These are phyloP conservation scores for Xylaria sp. DNA, from an alignment of 2,329 filamentous ascomycete genomes.

Conservation along the genomic window DNA sequence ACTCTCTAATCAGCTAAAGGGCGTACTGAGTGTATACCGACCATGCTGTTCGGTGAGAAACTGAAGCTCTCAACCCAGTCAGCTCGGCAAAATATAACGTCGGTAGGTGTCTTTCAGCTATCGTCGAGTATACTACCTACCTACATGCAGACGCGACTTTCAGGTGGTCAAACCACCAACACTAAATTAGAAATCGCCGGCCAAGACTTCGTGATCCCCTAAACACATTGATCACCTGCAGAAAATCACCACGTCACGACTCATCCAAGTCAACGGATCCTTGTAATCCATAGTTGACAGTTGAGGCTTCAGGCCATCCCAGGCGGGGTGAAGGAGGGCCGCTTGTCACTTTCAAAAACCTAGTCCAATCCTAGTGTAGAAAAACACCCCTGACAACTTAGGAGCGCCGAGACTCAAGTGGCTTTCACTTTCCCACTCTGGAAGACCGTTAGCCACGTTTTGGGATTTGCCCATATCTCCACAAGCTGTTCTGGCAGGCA, in stretches of 20 bases:
- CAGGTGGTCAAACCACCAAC: constrained; percentile 15
- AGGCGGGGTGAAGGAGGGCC: constrained; percentile 1
- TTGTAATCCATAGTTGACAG: constrained; percentile 8
- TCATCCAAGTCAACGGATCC: constrained; percentile 8
- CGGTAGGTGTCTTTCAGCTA: constrained; percentile 19
- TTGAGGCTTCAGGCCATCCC: constrained; percentile 10
- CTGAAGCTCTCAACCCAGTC: neutral
- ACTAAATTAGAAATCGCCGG: constrained; percentile 2
- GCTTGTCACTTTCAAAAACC: constrained; percentile 17
- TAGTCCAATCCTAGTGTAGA: constrained; percentile 10
- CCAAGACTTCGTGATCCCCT: constrained; percentile 5
- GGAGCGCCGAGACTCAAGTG: constrained; percentile 20
- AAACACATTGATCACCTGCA: constrained; percentile 14
- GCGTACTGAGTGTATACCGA: neutral
- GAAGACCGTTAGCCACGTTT: constrained; percentile 40
- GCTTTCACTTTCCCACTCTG: constrained; percentile 24
- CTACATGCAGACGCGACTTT: constrained; percentile 13
- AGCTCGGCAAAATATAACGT: neutral
- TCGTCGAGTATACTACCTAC: constrained; percentile 5
- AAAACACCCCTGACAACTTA: constrained; percentile 23
- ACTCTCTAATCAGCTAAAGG: neutral
- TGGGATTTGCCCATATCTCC: constrained; percentile 32
- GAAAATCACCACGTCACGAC: constrained; percentile 22
- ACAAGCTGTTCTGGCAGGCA: constrained; percentile 30
- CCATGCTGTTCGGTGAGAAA: constrained; percentile 6